Percentiles rank a stretch among this genome's conserved stretches.
These are phyloP conservation scores for Asterophora lycoperdoides DNA, from an alignment of 768 basidiomycete genomes.

Conservation along the genomic window DNA sequence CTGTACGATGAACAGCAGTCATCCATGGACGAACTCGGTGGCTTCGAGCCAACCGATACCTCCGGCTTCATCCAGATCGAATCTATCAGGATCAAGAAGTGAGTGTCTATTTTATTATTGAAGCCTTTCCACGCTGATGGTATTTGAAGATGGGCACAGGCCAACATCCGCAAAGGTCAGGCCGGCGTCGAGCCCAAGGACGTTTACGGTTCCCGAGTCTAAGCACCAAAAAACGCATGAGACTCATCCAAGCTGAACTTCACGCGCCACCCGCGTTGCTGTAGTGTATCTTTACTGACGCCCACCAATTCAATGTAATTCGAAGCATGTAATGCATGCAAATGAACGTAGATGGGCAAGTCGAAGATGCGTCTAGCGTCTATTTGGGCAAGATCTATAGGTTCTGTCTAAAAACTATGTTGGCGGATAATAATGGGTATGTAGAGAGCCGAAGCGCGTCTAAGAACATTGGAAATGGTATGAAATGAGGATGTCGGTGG, in stretches of 20 bases:
- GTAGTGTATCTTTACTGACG: background rate
- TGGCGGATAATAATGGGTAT: no score
- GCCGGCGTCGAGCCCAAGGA: slow-evolving; percentile 72
- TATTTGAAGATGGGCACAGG: slow-evolving; percentile 71
- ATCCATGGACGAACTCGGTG: slow-evolving; percentile 98
- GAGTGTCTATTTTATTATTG: slow-evolving; percentile 24
- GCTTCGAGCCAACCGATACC: slow-evolving; percentile 95
- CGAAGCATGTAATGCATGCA: background rate
- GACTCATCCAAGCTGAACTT: no score
- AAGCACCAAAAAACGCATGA: background rate
- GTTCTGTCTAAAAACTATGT: no score
- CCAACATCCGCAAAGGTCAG: slow-evolving; percentile 82
- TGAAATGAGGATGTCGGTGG: no score
- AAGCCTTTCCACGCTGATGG: slow-evolving; percentile 4
- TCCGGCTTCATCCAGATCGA: slow-evolving; percentile 97
- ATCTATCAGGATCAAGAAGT: slow-evolving; percentile 98
- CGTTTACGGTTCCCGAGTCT: slow-evolving; percentile 69
- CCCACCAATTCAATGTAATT: background rate
- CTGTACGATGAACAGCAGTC: slow-evolving; percentile 94
- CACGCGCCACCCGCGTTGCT: background rate
- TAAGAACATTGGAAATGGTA: no score
- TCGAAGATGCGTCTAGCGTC: no score
- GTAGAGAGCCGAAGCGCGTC: no score
- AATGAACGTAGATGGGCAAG: no score
- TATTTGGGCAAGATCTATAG: no score